phyloP scores from a whole-genome alignment of 164 flowering plant species.

The Buxus sempervirens region DNA sequence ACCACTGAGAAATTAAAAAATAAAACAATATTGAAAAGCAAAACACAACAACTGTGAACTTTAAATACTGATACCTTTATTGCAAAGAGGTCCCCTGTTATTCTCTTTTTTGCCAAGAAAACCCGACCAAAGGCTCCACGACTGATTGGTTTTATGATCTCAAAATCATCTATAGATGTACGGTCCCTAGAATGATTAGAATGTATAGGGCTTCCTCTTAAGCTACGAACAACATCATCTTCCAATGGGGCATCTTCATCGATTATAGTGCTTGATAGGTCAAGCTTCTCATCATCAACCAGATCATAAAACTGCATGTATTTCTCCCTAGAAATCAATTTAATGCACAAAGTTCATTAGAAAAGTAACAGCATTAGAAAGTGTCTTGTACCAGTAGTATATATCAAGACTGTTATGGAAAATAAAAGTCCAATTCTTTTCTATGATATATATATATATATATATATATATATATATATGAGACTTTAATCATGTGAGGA shows the following conservation, averaged over 20 bases:
- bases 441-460: no score
- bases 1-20: no score
- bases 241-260: conserved; percentile 96
- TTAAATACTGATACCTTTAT: conserved; percentile 62
- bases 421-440: no score
- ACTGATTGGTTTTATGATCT: conserved; percentile 96
- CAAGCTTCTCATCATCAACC: conserved; percentile 86
- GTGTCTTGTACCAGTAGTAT: neutral
- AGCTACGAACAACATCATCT: conserved; percentile 93
- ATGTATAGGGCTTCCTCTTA: conserved; percentile 86
- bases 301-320: conserved; percentile 87
- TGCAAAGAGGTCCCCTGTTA: conserved; percentile 98
- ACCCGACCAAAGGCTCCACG: conserved; percentile 99
- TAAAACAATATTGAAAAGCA: neutral
- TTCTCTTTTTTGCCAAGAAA: conserved; percentile 93
- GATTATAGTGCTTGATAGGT: conserved; percentile 70
- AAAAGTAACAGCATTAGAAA: neutral
- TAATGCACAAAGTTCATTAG: neutral
- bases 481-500: no score
- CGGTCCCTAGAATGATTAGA: conserved; percentile 53
- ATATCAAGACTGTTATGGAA: no score
- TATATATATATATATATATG: no score
- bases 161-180: conserved; percentile 97
- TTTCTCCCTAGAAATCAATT: conserved; percentile 68
- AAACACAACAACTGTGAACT: neutral